Percentiles rank a stretch among this genome's conserved stretches.
phyloP scores from a whole-genome alignment of 495 filamentous ascomycete species.

The Ramalina intermedia region DNA sequence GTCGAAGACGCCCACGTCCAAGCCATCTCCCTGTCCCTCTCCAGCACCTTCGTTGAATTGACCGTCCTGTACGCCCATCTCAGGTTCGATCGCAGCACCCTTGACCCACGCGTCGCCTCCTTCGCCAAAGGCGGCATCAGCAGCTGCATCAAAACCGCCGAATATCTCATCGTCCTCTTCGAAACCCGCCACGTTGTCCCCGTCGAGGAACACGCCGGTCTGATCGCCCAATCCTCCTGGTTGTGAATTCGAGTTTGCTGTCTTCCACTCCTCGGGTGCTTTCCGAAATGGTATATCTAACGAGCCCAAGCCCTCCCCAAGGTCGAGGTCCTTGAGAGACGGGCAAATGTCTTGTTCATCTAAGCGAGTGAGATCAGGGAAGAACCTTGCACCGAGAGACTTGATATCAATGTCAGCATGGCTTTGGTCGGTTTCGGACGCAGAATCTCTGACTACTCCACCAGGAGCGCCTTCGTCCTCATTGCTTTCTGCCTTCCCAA shows the following conservation, averaged over 20 bases:
- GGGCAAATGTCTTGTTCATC: slow-evolving; percentile 89
- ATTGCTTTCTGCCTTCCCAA: slow-evolving; percentile 27
- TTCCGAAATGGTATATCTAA: slow-evolving; percentile 86
- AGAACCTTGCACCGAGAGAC: slow-evolving; percentile 63
- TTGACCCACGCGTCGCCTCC: slow-evolving; percentile 55
- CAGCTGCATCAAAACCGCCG: slow-evolving; percentile 59
- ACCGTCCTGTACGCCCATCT: slow-evolving; percentile 34
- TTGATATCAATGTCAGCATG: slow-evolving; percentile 49
- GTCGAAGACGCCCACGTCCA: slow-evolving; percentile 46
- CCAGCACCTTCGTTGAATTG: slow-evolving; percentile 19
- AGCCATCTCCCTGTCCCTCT: slow-evolving; percentile 39
- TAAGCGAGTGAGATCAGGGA: slow-evolving; percentile 63
- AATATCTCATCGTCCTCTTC: slow-evolving; percentile 54
- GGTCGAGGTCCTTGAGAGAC: slow-evolving; percentile 80
- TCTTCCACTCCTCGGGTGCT: slow-evolving; percentile 71
- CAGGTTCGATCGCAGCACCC: slow-evolving; percentile 44
- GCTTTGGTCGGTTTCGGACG: background rate
- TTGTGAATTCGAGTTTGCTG: slow-evolving; percentile 39
- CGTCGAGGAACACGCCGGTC: slow-evolving; percentile 70
- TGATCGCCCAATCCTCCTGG: slow-evolving; percentile 44
- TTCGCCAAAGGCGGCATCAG: slow-evolving; percentile 57
- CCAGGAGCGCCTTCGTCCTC: slow-evolving; percentile 31
- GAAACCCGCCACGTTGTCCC: slow-evolving; percentile 67
- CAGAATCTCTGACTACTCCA: slow-evolving; percentile 37
- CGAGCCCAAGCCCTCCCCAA: slow-evolving; percentile 71